Evolutionary conservation across 805 yeast genomes (phyloP), one percentile per base, ranked within the genome.

Genomic region (Kuraishia piskuri): DNA sequence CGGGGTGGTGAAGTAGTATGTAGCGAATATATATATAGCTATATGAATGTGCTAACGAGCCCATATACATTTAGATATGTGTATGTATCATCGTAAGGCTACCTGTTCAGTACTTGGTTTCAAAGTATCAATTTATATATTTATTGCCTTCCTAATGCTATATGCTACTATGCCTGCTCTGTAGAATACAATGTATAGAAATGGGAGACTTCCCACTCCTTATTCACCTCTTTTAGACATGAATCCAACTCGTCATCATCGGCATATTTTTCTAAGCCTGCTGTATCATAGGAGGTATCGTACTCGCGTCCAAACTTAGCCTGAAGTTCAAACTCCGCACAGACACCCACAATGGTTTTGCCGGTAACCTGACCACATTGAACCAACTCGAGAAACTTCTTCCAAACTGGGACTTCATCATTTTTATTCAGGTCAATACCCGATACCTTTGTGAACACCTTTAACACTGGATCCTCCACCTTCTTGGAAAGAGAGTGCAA

Each of bases 311-410:
- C 25, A 12, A 26, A 40, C 31, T n/a, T 25, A 10, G n/a, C 21
- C 45, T 4, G 17, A 17, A 59, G 48, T 50, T 71, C 75, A 46
- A 64, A 62, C n/a, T 53, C 53, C 1, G 63, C 70, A 58, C 74
- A 72, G 45, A 70, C 52, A 17, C 67, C 63, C 56, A 72, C 68
- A 5, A 69, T 54, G 9, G 67, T 68, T 46, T 72, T 61, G 5
- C 70, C 71, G 2, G 74, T 71, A 7, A 71, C 63, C 9, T 56
- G 55, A 19, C 62, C 62, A 2, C 61, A 56, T 46, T 63, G 58
- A 3, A 64, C 61, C 45, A 67, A 52, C 1, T 57, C 58, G 19
- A 62, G 54, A 3, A 70, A 23, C 5, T 59, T 58, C 22, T 62
- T 65, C 20, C 68, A 51, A 17, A 40, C 20, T 21, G 19, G 26